Base-by-base conservation (phyloP, 2,329 filamentous ascomycete species). In the Chaetomium globosum region DNA sequence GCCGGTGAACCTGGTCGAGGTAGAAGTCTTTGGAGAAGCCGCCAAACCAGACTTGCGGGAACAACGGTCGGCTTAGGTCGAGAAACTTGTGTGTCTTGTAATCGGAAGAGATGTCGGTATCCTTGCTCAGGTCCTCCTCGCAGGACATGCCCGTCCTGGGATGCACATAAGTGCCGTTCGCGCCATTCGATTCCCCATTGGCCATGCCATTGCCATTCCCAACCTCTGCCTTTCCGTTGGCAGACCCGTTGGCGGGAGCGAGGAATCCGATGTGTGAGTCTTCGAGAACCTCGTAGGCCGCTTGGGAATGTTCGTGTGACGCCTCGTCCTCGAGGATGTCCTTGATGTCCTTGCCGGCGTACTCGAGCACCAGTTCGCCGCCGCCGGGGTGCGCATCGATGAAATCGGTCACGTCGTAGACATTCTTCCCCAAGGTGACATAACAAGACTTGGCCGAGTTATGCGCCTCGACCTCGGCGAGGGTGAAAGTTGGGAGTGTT, bases 21-120 rank as follows among this genome's bases (percentile, higher is more conserved):
- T 99, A 99, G 75, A 99, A 99, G n/a, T 92, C 87, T 77, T 97
- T 99, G 76, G 81, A 87, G 80, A 98, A 99, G 33, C 90, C 91
- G 55, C 93, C 90, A 70, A 81, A 85, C 90, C 91, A 97, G 51
- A 99, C 86, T 78, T 99, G 95, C 77, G 89, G 83, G 63, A 99
- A 83, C 63, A 99, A 83, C 7, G 95, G 94, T 73, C 85, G 87
- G 79, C 85, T 90, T 64, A 99, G 84, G 74, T 99, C 94, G 67
- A 99, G 83, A 74, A 99, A 99, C 78, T 96, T 96, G 85, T 98
- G 89, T 65, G 85, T 90, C 78, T 92, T 91, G 82, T 90, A 99
- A 75, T 99, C 95, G 54, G 79, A 78, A 28, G 69, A 77, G 64
- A 83, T 77, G 75, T 99, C 93, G 9, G 95, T 99, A 67, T 97